Evolutionary conservation across 345 rosid species (phyloP), one percentile per base, ranked within the genome.

Genomic region (Anastatica hierochuntica): DNA sequence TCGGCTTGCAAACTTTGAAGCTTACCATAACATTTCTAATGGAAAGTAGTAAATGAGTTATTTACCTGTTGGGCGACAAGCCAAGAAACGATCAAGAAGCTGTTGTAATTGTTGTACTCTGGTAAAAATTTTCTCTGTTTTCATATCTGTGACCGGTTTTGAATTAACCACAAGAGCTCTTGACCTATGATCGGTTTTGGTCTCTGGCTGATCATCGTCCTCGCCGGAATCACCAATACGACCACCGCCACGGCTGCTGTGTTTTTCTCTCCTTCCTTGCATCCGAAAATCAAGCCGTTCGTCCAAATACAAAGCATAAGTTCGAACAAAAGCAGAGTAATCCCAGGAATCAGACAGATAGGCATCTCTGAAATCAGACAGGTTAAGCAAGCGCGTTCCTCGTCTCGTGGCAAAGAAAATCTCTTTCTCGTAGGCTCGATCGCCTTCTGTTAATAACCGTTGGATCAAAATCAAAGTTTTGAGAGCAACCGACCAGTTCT

Each of bases 41-140:
- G 23, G n/a, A 9, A 18, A 19, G 2, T n/a, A 8, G 40, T 42
- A 9, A 30, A 15, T 3, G 1, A 11, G 14, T 20, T n/a, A n/a
- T 33, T 62, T 59, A 85, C 97, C 96, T 81, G 96, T 80, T 40
- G 96, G 95, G 23, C 77, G 76, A 58, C 96, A 88, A 45, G 96
- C 88, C 24, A 92, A 58, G 50, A 88, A 79, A 20, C 95, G 96
- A 6, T 79, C 87, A 14, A 92, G 79, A 9, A 83, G 79, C 65
- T 78, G 95, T 14, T 79, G 95, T 73, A 85, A 73, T 33, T 74
- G 88, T 13, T 79, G 85, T 15, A 71, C 47, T 76, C 76, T 78
- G 2, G 74, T 67, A 41, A 88, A 77, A 0, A 88, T 12, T 16
- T 56, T 60, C 4, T 77, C 95, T 17, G 40, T 68, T 56, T 64